Base-by-base conservation (phyloP, 495 filamentous ascomycete species). In the Penicillium psychrofluorescens region DNA sequence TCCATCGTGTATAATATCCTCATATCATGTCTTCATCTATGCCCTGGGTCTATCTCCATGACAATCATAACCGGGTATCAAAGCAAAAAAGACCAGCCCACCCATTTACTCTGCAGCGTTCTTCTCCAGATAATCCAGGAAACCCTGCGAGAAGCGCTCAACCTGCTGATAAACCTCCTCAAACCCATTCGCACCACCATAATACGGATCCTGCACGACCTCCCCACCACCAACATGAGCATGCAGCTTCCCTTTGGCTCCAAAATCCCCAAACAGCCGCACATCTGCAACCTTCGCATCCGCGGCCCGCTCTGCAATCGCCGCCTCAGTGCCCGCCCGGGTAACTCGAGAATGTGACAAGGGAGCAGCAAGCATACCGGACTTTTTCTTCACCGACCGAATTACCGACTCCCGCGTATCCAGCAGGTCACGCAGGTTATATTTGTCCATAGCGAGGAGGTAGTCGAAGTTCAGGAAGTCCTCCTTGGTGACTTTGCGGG, bases 401-500 rank as follows among this genome's bases (percentile, higher is more conserved):
- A 62, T 66, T 13, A 81, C 64, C 41, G 75, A 74, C 38, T 78
- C 71, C 40, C 71, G 67, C 49, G 71, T 63, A 27, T 79, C 69
- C 48, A 80, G 51, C 47, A 96, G 63, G 53, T 95, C 81, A 29
- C 70, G 64, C 8, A 91, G 64, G 59, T 96, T 97, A n/a, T 78
- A 71, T 29, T 83, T 71, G 60, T 97, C 92, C 92, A 98, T 98
- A 34, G 88, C 90, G 40, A 98, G 74, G 43, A 98, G 80, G 58
- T 91, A 98, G 61, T 97, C 89, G 54, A 95, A 97, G 6, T 76
- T 74, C 15, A 76, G 59, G 53, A 97, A 95, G 62, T 98, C 86
- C 2, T 72, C 67, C 12, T 71, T 60, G 35, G 67, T 70, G 55
- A 95, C 78, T 62, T 85, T 85, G 30, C 90, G 79, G 8, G 90